Evolutionary conservation across 163 green algal species (phyloP).

Genomic region (Prototheca wickerhamii): DNA sequence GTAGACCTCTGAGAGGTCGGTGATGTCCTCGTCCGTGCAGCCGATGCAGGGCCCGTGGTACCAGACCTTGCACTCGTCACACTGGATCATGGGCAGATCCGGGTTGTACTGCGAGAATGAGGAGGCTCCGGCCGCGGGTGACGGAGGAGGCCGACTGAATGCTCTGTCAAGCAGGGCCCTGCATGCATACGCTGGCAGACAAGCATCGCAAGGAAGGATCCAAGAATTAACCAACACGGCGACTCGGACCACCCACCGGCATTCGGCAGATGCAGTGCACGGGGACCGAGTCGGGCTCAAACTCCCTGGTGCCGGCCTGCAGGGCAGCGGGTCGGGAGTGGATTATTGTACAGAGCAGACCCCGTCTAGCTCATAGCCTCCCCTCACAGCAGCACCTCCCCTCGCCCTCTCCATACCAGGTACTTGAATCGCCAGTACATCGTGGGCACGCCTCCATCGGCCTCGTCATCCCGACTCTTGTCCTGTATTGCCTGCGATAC

Average conservation of each 20-base stretch:
- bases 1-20: not conserved
- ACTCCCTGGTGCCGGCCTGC: not conserved
- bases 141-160: too few relatives aligned
- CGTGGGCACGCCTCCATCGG: too few relatives aligned
- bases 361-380: not conserved
- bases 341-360: too few relatives aligned
- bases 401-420: not conserved
- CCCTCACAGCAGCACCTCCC: not conserved
- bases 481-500: too few relatives aligned
- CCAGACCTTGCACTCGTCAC: not conserved
- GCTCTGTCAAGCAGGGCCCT: too few relatives aligned
- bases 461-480: too few relatives aligned
- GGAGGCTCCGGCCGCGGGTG: not conserved
- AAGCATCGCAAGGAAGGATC: not conserved
- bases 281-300: not conserved
- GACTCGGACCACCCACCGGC: not conserved
- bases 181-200: not conserved
- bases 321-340: too few relatives aligned
- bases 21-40: not conserved
- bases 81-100: slow-evolving; percentile 9
- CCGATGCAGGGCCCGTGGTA: slow-evolving; percentile 3
- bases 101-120: slow-evolving; percentile 7
- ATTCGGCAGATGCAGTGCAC: slow-evolving; percentile 3
- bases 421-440: too few relatives aligned
- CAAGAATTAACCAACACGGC: not conserved